Conservation (phyloP, 768 basidiomycete species). For the Lactifluus pinguis region DNA sequence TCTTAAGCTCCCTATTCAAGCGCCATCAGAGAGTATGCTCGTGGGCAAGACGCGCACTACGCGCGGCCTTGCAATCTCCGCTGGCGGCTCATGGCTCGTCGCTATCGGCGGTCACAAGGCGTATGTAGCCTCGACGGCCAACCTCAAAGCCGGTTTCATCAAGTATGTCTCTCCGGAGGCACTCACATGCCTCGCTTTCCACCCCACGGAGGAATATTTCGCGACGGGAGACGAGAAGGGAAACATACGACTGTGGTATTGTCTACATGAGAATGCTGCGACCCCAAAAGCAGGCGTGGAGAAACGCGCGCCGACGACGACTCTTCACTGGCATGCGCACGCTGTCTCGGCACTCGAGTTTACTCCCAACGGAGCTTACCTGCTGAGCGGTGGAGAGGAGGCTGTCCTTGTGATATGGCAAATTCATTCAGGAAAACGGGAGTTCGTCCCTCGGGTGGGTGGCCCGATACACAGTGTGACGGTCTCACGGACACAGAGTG, state of each 20-base stretch:
- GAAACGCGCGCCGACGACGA: slow-evolving; percentile 75
- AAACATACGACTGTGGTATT: slow-evolving; percentile 86
- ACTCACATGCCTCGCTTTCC: slow-evolving; percentile 78
- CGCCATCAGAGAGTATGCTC: slow-evolving; percentile 41
- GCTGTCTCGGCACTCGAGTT: slow-evolving; percentile 82
- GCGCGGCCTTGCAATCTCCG: slow-evolving; percentile 60
- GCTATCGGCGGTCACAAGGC: slow-evolving; percentile 66
- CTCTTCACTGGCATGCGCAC: slow-evolving; percentile 96
- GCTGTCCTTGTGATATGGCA: slow-evolving; percentile 97
- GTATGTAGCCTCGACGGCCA: slow-evolving; percentile 57
- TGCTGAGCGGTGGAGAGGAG: slow-evolving; percentile 93
- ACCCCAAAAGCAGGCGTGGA: slow-evolving; percentile 50
- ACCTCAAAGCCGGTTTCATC: slow-evolving; percentile 57
- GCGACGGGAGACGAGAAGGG: slow-evolving; percentile 90
- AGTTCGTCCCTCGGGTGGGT: slow-evolving; percentile 89
- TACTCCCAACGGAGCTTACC: slow-evolving; percentile 83
- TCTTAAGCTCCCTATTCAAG: slow-evolving; percentile 32
- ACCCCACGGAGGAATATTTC: slow-evolving; percentile 87
- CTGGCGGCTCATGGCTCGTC: slow-evolving; percentile 70
- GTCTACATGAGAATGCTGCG: slow-evolving; percentile 53
- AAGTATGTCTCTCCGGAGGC: slow-evolving; percentile 77
- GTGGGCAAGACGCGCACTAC: slow-evolving; percentile 63
- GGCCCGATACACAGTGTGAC: slow-evolving; percentile 71
- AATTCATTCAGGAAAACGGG: slow-evolving; percentile 75
- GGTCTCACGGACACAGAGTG: slow-evolving; percentile 38